Conservation (phyloP, 169 alveolate genomes). For the Plasmodium billcollinsi region DNA sequence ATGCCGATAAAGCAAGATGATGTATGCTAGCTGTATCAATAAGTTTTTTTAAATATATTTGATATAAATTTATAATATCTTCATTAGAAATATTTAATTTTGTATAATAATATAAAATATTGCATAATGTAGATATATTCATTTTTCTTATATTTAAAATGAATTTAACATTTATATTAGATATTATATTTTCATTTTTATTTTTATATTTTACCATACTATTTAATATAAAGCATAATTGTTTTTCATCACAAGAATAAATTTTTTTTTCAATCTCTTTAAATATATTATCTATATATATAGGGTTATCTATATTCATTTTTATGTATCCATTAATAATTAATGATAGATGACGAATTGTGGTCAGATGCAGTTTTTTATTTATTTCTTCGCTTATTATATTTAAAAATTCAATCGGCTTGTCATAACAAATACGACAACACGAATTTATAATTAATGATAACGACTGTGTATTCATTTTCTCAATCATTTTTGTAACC, state of each 20-base stretch:
- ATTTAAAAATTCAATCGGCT: constrained; percentile 49
- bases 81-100: constrained; percentile 29
- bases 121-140: constrained; percentile 68
- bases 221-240: constrained; percentile 40
- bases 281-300: constrained; percentile 25
- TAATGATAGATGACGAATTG: constrained; percentile 63
- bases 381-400: constrained; percentile 52
- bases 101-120: constrained; percentile 38
- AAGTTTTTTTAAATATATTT: constrained; percentile 54
- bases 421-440: constrained; percentile 48
- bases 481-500: constrained; percentile 28
- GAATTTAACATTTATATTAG: constrained; percentile 26
- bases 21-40: constrained; percentile 32
- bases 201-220: constrained; percentile 34
- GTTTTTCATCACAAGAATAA: constrained; percentile 71
- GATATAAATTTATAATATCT: constrained; percentile 28
- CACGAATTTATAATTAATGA: constrained; percentile 58
- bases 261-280: constrained; percentile 49
- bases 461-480: constrained; percentile 70
- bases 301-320: constrained; percentile 25
- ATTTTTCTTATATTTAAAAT: constrained; percentile 47
- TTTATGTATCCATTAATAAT: constrained; percentile 59
- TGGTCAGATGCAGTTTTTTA: constrained; percentile 25
- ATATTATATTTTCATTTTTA: constrained; percentile 12
- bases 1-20: constrained; percentile 40